Conservation (phyloP, 2,329 filamentous ascomycete species). For the Fusarium equiseti region DNA sequence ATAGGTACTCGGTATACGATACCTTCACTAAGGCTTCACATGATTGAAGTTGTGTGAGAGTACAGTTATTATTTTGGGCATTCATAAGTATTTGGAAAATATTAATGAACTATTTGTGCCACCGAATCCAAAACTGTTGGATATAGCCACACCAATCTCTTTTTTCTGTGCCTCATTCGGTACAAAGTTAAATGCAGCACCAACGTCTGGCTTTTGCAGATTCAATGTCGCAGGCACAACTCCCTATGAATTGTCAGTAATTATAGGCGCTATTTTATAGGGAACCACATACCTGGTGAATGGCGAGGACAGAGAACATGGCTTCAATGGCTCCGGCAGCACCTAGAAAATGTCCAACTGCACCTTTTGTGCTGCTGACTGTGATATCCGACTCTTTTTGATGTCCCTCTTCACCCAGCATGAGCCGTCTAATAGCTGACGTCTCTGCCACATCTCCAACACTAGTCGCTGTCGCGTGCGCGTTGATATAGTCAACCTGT, state of each 20-base stretch:
- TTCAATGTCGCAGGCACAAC: slow-evolving; percentile 89
- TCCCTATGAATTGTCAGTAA: slow-evolving; percentile 66
- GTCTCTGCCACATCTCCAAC: slow-evolving; percentile 93
- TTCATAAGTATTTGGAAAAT: slow-evolving; percentile 63
- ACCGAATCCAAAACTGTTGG: slow-evolving; percentile 98
- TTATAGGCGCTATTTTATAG: not conserved
- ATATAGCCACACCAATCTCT: slow-evolving; percentile 79
- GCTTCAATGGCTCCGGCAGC: slow-evolving; percentile 93
- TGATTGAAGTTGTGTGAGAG: not conserved
- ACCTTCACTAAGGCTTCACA: not conserved
- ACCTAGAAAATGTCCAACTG: slow-evolving; percentile 90
- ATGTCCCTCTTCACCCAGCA: slow-evolving; percentile 79
- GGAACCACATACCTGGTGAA: slow-evolving; percentile 74
- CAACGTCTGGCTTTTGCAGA: slow-evolving; percentile 72
- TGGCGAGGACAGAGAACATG: slow-evolving; percentile 83
- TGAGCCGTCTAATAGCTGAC: slow-evolving; percentile 79
- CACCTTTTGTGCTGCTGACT: slow-evolving; percentile 93
- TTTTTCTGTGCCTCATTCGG: slow-evolving; percentile 77
- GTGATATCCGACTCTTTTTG: slow-evolving; percentile 73
- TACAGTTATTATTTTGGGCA: slow-evolving; percentile 10
- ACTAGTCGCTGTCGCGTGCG: slow-evolving; percentile 89
- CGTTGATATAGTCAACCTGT: slow-evolving; percentile 91
- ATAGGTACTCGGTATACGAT: not conserved
- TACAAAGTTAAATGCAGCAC: slow-evolving; percentile 88
- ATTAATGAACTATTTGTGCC: slow-evolving; percentile 94